Conservation (phyloP, 768 basidiomycete species). For the Gymnopilus junonius region DNA sequence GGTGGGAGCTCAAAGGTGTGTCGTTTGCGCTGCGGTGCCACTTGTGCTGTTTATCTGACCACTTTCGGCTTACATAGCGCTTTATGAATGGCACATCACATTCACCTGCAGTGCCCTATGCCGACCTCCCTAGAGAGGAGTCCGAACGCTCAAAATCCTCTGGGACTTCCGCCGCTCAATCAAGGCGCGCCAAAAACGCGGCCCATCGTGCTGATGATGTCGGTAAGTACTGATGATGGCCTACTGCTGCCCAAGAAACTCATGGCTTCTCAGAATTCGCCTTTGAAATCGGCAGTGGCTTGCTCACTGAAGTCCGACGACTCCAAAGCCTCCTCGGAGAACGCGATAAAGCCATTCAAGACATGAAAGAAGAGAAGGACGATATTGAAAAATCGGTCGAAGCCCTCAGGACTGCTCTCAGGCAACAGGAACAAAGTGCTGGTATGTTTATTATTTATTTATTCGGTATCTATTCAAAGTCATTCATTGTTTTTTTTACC, state of each 20-base stretch:
- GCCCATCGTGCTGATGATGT: slow-evolving; percentile 90
- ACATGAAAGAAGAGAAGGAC: slow-evolving; percentile 91
- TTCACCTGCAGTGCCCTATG: slow-evolving; percentile 47
- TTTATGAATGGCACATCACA: slow-evolving; percentile 47
- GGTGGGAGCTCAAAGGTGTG: slow-evolving; percentile 63
- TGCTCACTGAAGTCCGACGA: slow-evolving; percentile 89
- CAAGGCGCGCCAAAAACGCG: slow-evolving; percentile 89
- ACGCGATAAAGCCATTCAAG: slow-evolving; percentile 90
- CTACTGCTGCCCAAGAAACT: slow-evolving; percentile 17
- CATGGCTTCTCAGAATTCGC: slow-evolving; percentile 76
- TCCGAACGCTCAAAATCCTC: slow-evolving; percentile 65
- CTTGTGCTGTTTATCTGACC: slow-evolving; percentile 7
- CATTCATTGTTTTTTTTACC: neutral
- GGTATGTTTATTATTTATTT: slow-evolving; percentile 48
- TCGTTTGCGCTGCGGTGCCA: slow-evolving; percentile 20
- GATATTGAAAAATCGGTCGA: slow-evolving; percentile 84
- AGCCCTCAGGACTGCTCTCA: slow-evolving; percentile 70
- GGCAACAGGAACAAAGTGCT: slow-evolving; percentile 79
- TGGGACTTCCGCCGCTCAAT: slow-evolving; percentile 81
- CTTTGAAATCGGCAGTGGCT: slow-evolving; percentile 94
- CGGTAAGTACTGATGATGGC: neutral
- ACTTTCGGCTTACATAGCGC: slow-evolving; percentile 37
- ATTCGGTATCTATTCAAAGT: neutral
- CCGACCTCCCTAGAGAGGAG: slow-evolving; percentile 62
- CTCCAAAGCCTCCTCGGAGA: slow-evolving; percentile 91